Evolutionary conservation across 2,329 filamentous ascomycete genomes (phyloP), one percentile per base, ranked within the genome.

Genomic region (Fusarium udum): DNA sequence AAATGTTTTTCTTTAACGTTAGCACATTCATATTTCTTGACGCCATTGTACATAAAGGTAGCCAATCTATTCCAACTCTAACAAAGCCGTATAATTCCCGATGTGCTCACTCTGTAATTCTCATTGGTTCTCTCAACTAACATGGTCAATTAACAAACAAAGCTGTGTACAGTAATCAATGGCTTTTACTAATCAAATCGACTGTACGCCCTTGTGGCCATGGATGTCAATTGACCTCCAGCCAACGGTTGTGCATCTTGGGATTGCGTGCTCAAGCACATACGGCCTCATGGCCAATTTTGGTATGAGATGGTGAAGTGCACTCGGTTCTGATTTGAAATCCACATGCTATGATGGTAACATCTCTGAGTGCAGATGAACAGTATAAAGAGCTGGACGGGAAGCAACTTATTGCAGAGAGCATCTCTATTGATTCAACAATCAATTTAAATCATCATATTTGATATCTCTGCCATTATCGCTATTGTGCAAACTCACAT

Each of bases 291-390:
- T 60, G 46, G 48, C 69, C 71, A 56, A 56, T 57, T 71, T 51
- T 46, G 60, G 69, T 56, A 57, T 45, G 37, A 57, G 59, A 69
- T 69, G 64, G 55, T 68, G 65, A 64, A 71, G 71, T 52, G 43
- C 28, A 56, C 43, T 55, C 46, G 61, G 40, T 52, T 60, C 58
- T 79, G 78, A 77, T 79, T 79, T 79, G 71, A 79, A 79, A 79
- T 79, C 76, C 67, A 69, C n/a, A 14, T 57, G 39, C 62, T 49
- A 39, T 31, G 52, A 57, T 62, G 61, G 40, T 39, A 52, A 22
- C 32, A 60, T 64, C 52, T 57, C 32, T 26, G 15, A 55, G 51
- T 24, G 31, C 28, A 51, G 28, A 60, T 67, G 26, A 55, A 64
- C 57, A 16, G n/a, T 69, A 72, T 77, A 77, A 77, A 73, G 67